Conservation (phyloP, 1,284 basidiomycete species). For the Moesziomyces sp. region DNA sequence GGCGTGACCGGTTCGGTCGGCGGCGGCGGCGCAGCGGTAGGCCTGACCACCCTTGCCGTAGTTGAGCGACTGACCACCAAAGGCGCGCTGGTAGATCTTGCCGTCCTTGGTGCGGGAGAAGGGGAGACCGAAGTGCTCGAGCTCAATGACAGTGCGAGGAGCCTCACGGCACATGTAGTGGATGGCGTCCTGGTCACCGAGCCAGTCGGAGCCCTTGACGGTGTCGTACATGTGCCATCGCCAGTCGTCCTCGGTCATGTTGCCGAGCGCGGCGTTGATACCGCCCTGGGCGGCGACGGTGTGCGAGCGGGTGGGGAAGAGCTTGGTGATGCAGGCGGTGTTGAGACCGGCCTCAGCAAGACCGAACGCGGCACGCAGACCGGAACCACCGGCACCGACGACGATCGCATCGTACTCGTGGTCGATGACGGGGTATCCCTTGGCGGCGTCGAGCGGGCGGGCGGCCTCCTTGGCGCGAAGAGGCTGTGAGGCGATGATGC, state of each 20-base stretch:
- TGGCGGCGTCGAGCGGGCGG: conserved; percentile 56
- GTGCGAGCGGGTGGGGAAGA: conserved; percentile 99
- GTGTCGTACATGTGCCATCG: conserved; percentile 99
- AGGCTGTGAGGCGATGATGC: conserved; percentile 80
- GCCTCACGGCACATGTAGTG: conserved; percentile 99
- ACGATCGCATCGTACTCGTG: conserved; percentile 73
- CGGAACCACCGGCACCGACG: conserved; percentile 90
- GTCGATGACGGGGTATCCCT: conserved; percentile 93
- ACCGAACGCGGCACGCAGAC: conserved; percentile 97
- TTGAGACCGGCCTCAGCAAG: conserved; percentile 98
- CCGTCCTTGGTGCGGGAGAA: conserved; percentile 99
- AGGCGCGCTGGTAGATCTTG: conserved; percentile 99
- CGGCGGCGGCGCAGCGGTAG: conserved; percentile 97
- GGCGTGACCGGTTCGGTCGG: conserved; percentile 98
- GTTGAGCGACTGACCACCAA: conserved; percentile 97
- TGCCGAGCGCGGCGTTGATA: conserved; percentile 98
- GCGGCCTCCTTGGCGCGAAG: conserved; percentile 84
- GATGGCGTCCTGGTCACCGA: conserved; percentile 99
- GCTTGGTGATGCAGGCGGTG: conserved; percentile 91
- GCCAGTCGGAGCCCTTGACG: conserved; percentile 99
- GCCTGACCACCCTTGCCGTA: conserved; percentile 99
- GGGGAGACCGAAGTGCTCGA: conserved; percentile 98
- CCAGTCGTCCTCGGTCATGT: conserved; percentile 83
- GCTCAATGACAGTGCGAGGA: conserved; percentile 90
- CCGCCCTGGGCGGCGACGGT: conserved; percentile 99